Conservation (phyloP, 2,329 filamentous ascomycete species). For the Metarhizium rileyi region DNA sequence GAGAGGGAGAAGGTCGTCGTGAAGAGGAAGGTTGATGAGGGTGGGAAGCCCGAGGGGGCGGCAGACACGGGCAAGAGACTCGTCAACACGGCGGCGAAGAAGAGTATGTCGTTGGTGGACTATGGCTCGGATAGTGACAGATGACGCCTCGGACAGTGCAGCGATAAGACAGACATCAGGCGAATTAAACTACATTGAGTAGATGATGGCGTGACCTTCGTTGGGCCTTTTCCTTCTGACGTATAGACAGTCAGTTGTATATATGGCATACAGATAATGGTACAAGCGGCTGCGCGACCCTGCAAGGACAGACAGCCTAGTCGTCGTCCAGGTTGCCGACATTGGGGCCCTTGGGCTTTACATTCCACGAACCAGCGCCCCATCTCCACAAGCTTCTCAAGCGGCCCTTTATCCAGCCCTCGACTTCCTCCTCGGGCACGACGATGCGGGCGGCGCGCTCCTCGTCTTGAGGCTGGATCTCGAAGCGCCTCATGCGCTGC, state of each 20-base stretch:
- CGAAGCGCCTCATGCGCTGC: conserved; percentile 71
- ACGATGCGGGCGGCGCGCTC: conserved; percentile 51
- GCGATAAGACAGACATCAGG: too few relatives aligned
- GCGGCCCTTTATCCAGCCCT: conserved; percentile 57
- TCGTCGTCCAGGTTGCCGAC: conserved; percentile 31
- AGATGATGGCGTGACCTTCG: neutral
- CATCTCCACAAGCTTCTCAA: conserved; percentile 44
- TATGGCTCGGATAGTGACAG: conserved; percentile 44
- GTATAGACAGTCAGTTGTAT: neutral
- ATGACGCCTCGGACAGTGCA: conserved; percentile 18
- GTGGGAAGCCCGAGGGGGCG: conserved; percentile 9
- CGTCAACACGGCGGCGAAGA: neutral
- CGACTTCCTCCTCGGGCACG: conserved; percentile 57
- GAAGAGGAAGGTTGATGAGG: conserved; percentile 15
- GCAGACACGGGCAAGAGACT: conserved; percentile 9
- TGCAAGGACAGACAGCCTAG: conserved; percentile 9
- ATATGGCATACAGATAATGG: neutral
- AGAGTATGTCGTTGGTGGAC: conserved; percentile 34
- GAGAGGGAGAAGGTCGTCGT: conserved; percentile 26
- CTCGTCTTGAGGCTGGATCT: conserved; percentile 60
- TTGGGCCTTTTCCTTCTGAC: neutral
- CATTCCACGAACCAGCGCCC: conserved; percentile 31
- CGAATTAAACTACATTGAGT: conserved; percentile 1
- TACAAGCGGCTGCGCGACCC: neutral
- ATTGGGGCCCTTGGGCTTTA: conserved; percentile 30